Percentiles rank a stretch among this genome's conserved stretches.
Evolutionary conservation across 768 basidiomycete species (phyloP).

Genomic region (Amanita fuliginea): DNA sequence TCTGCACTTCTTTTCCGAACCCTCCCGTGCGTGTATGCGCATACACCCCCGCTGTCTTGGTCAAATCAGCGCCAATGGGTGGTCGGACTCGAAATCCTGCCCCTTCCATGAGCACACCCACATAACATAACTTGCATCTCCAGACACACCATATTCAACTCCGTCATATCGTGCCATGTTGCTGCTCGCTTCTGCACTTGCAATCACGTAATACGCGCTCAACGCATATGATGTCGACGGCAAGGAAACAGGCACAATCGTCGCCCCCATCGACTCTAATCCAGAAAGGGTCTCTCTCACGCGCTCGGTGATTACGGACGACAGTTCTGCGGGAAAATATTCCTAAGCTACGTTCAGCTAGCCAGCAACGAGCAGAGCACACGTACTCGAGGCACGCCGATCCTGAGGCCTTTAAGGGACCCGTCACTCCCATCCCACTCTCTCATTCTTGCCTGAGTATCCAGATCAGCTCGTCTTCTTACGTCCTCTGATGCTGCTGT

Average conservation of each 20-base stretch:
- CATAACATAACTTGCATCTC: neutral
- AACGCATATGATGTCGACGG: conserved; percentile 61
- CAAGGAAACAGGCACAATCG: conserved; percentile 61
- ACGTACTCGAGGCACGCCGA: conserved; percentile 66
- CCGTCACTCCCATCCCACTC: conserved; percentile 1
- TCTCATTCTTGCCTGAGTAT: conserved; percentile 9
- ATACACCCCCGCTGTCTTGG: conserved; percentile 46
- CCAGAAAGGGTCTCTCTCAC: conserved; percentile 33
- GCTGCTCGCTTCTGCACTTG: conserved; percentile 88
- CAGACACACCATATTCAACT: conserved; percentile 57
- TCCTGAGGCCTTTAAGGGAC: conserved; percentile 40
- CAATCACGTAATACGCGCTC: conserved; percentile 93
- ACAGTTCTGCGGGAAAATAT: conserved; percentile 68
- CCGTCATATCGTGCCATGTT: conserved; percentile 89
- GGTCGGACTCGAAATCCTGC: conserved; percentile 43
- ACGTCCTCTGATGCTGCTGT: conserved; percentile 46
- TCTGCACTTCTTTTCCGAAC: conserved; percentile 80
- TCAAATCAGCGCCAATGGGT: conserved; percentile 27
- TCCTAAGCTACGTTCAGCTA: conserved; percentile 29
- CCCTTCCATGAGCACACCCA: neutral
- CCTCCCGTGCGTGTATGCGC: conserved; percentile 54
- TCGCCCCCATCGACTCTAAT: conserved; percentile 45
- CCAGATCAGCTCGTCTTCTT: conserved; percentile 14
- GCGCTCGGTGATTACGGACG: conserved; percentile 29
- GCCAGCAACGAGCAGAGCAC: conserved; percentile 5